Conservation (phyloP, 768 basidiomycete genomes). For the Tephrocybe sp. region DNA sequence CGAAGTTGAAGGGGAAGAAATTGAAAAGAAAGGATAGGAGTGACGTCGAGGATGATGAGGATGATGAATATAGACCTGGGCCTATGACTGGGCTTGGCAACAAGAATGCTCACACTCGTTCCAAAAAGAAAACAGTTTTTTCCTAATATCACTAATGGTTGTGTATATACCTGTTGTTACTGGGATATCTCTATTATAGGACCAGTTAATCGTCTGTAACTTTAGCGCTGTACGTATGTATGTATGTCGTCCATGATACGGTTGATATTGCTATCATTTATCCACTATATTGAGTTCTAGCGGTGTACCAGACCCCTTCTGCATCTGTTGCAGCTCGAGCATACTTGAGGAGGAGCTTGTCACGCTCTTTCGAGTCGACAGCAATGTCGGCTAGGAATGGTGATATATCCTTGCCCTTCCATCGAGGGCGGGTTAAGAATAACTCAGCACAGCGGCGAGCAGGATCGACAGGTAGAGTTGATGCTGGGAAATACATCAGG, state of each 20-base stretch:
- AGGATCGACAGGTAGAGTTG: slow-evolving; percentile 73
- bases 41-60: slow-evolving; percentile 32
- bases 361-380: slow-evolving; percentile 81
- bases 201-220: background rate
- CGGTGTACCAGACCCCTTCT: slow-evolving; percentile 71
- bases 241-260: too few relatives aligned
- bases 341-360: slow-evolving; percentile 84
- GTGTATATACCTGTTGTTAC: background rate
- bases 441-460: slow-evolving; percentile 82
- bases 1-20: slow-evolving; percentile 22
- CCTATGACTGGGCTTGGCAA: slow-evolving; percentile 35
- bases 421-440: slow-evolving; percentile 75
- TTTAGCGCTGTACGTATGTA: background rate
- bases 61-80: slow-evolving; percentile 45
- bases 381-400: slow-evolving; percentile 84
- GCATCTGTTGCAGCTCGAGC: slow-evolving; percentile 73
- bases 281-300: slow-evolving; percentile 58
- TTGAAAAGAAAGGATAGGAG: slow-evolving; percentile 23
- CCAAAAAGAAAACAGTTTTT: slow-evolving; percentile 25
- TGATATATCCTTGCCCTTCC: slow-evolving; percentile 76
- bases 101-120: slow-evolving; percentile 38
- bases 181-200: background rate
- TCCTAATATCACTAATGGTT: slow-evolving; percentile 2
- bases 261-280: too few relatives aligned
- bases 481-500: slow-evolving; percentile 74